A percentile compares a stretch with the other conserved stretches of the same genome.
Conservation (phyloP, 768 basidiomycete species). For the Naganishia vishniacii region DNA sequence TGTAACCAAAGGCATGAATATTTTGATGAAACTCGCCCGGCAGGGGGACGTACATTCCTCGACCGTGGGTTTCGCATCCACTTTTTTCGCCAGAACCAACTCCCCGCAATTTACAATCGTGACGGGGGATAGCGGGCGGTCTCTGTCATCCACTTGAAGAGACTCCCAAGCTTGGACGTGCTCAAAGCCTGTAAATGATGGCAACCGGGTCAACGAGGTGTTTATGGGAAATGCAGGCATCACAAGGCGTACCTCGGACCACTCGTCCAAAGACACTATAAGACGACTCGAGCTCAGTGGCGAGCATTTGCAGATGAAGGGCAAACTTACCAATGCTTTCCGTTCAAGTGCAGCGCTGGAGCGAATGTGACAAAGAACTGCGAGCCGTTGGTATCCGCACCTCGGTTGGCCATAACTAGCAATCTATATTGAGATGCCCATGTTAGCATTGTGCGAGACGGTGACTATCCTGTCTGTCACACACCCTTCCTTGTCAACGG, state of each 20-base stretch:
- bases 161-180: constrained; percentile 59
- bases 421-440: constrained; percentile 51
- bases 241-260: constrained; percentile 27
- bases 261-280: constrained; percentile 45
- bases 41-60: background rate
- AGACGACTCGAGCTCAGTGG: background rate
- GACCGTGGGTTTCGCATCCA: background rate
- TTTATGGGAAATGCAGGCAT: constrained; percentile 45
- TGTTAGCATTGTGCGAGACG: background rate
- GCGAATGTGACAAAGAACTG: constrained; percentile 81
- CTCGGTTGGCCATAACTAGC: constrained; percentile 78
- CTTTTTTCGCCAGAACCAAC: constrained; percentile 57
- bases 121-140: constrained; percentile 65
- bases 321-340: constrained; percentile 46
- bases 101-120: constrained; percentile 75
- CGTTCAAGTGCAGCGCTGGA: constrained; percentile 55
- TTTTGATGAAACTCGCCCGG: background rate
- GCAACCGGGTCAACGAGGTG: background rate
- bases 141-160: constrained; percentile 67
- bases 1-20: background rate
- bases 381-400: constrained; percentile 72
- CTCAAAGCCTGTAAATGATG: constrained; percentile 42
- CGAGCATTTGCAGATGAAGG: background rate
- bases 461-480: constrained; percentile 25
- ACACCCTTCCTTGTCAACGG: constrained; percentile 56